Conservation (phyloP, 495 filamentous ascomycete species). For the Xylaria flabelliformis region DNA sequence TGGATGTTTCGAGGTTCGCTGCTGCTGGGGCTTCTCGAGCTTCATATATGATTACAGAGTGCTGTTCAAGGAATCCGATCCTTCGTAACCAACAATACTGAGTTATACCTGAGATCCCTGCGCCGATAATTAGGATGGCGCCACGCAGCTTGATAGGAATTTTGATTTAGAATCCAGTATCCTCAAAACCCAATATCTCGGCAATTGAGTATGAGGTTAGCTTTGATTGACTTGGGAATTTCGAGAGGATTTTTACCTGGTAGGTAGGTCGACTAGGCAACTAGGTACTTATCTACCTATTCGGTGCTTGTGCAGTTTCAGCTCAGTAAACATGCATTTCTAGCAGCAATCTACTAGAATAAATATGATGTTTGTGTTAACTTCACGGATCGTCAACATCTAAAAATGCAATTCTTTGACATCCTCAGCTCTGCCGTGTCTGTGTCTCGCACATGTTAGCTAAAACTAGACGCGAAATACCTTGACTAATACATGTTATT, state of each 20-base stretch:
- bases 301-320: neutral
- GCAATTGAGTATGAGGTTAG: neutral
- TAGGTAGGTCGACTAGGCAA: neutral
- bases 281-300: neutral
- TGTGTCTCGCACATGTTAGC: neutral
- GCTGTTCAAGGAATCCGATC: slow-evolving; percentile 13
- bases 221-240: neutral
- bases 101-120: slow-evolving; percentile 14
- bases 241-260: neutral
- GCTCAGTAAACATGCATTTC: neutral
- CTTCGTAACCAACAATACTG: slow-evolving; percentile 15
- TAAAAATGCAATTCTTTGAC: neutral
- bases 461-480: neutral
- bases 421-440: neutral
- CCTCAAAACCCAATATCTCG: neutral
- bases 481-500: neutral
- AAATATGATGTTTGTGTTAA: neutral
- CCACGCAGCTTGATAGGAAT: neutral
- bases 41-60: slow-evolving; percentile 20
- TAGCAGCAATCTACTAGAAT: neutral
- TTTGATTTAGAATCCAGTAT: neutral
- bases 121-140: slow-evolving; percentile 7
- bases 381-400: neutral
- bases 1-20: slow-evolving; percentile 16
- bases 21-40: slow-evolving; percentile 4